Percentiles rank a stretch among this genome's conserved stretches.
Conservation (phyloP, 345 rosid genomes). For the Populus simonii region DNA sequence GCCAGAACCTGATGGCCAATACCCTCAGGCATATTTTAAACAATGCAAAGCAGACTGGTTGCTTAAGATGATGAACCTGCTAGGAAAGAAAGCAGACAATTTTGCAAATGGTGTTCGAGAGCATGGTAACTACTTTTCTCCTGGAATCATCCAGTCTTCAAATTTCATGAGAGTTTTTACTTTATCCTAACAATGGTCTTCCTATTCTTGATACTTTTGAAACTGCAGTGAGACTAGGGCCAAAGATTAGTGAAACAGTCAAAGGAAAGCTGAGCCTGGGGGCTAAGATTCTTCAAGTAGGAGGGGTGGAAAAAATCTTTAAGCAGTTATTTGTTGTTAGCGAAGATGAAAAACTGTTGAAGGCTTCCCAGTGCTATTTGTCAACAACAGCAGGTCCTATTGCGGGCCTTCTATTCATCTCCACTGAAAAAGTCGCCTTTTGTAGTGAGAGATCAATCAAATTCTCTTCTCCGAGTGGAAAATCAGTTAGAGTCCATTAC, state of each 20-base stretch:
- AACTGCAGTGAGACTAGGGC: slow-evolving; percentile 39
- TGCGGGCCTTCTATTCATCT: slow-evolving; percentile 49
- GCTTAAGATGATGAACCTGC: slow-evolving; percentile 39
- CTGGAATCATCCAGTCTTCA: not conserved
- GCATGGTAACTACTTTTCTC: slow-evolving; percentile 34
- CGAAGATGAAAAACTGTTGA: slow-evolving; percentile 42
- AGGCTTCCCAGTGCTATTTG: slow-evolving; percentile 45
- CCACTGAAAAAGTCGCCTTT: slow-evolving; percentile 39
- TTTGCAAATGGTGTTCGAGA: slow-evolving; percentile 50
- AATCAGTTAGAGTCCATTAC: slow-evolving; percentile 35
- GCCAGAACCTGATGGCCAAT: no score
- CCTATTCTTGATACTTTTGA: not conserved
- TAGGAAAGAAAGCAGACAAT: slow-evolving; percentile 46
- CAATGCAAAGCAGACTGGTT: slow-evolving; percentile 18
- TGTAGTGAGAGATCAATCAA: slow-evolving; percentile 50
- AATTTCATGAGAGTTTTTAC: no score
- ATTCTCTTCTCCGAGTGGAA: slow-evolving; percentile 32
- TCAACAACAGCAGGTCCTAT: slow-evolving; percentile 50
- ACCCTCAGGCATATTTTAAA: no score
- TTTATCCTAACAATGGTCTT: not conserved
- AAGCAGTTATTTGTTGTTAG: slow-evolving; percentile 34
- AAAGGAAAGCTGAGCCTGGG: slow-evolving; percentile 51
- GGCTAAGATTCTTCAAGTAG: slow-evolving; percentile 38
- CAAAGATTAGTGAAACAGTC: slow-evolving; percentile 40
- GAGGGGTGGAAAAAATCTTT: slow-evolving; percentile 45